Evolutionary conservation across 2,329 filamentous ascomycete genomes (phyloP).

Genomic region (Blastomyces silverae): DNA sequence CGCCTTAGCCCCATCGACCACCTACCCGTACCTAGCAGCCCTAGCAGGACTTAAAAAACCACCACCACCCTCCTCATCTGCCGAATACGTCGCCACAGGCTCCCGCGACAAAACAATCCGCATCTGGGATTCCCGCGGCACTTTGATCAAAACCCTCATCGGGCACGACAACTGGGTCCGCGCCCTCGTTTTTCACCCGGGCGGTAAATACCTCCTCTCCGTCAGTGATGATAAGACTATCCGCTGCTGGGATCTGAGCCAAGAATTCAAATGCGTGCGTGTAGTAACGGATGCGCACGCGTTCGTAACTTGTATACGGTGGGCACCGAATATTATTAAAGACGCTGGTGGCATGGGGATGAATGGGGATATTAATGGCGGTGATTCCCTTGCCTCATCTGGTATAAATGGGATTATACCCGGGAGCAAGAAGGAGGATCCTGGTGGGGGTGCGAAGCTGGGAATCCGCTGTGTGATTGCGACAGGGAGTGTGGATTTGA

Average conservation of each 20-base stretch:
- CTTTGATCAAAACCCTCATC: constrained; percentile 71
- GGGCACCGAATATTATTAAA: constrained; percentile 71
- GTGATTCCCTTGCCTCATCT: constrained; percentile 21
- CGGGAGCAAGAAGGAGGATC: constrained; percentile 45
- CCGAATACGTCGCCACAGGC: constrained; percentile 85
- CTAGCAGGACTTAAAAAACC: constrained; percentile 79
- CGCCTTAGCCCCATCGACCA: constrained; percentile 69
- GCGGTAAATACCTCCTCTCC: constrained; percentile 81
- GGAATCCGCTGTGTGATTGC: constrained; percentile 79
- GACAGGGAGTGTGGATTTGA: constrained; percentile 76
- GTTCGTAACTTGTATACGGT: constrained; percentile 79
- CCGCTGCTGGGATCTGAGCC: constrained; percentile 85
- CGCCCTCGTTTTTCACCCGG: constrained; percentile 78
- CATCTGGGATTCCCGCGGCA: constrained; percentile 80
- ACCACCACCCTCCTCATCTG: constrained; percentile 63
- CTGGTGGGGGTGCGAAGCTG: constrained; percentile 49
- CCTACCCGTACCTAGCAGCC: constrained; percentile 68
- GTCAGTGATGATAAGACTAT: constrained; percentile 87
- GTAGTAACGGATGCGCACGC: constrained; percentile 68
- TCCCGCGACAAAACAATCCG: constrained; percentile 85
- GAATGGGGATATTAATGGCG: constrained; percentile 21
- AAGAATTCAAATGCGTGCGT: constrained; percentile 87
- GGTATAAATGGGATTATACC: constrained; percentile 31
- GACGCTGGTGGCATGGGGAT: constrained; percentile 39
- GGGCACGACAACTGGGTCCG: constrained; percentile 96